A percentile compares a stretch with the other conserved stretches of the same genome.
These are phyloP conservation scores for Candida sp. DNA, from an alignment of 1,139 yeast genomes.

Conservation along the genomic window DNA sequence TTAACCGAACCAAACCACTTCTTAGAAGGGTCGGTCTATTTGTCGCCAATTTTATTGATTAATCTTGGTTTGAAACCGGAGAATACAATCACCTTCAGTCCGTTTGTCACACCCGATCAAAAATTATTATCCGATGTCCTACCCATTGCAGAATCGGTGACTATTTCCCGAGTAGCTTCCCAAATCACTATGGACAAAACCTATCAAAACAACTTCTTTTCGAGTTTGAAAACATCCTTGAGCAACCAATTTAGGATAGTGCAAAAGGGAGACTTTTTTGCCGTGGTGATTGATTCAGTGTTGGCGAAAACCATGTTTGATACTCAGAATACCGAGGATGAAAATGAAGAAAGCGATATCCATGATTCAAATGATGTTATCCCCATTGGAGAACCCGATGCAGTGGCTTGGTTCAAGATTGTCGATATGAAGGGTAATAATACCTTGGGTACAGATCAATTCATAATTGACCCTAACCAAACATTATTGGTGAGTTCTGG, in stretches of 20 bases:
- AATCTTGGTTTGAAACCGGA: constrained; percentile 40
- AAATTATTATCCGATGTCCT: constrained; percentile 17
- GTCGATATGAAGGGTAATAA: constrained; percentile 35
- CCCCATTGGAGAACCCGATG: constrained; percentile 66
- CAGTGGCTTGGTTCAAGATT: constrained; percentile 83
- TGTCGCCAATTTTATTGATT: constrained; percentile 64
- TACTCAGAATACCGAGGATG: constrained; percentile 12
- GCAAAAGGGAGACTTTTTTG: constrained; percentile 61
- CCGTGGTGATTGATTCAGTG: constrained; percentile 73
- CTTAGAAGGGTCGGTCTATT: constrained; percentile 35
- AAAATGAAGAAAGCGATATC: constrained; percentile 10
- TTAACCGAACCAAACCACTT: constrained; percentile 58
- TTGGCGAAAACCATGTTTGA: constrained; percentile 60
- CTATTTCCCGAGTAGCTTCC: constrained; percentile 68
- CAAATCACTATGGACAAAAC: constrained; percentile 68
- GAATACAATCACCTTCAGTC: constrained; percentile 27
- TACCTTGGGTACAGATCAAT: constrained; percentile 39
- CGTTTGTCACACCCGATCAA: constrained; percentile 8
- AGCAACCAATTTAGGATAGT: constrained; percentile 58
- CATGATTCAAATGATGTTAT: constrained; percentile 31
- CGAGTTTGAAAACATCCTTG: constrained; percentile 62
- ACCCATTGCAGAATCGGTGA: constrained; percentile 42
- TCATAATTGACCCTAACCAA: constrained; percentile 56
- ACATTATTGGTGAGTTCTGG: constrained; percentile 74
- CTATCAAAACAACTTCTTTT: constrained; percentile 61